These are phyloP conservation scores for Cucurbita ficifolia DNA, from an alignment of 306 rosid species.

Conservation along the genomic window DNA sequence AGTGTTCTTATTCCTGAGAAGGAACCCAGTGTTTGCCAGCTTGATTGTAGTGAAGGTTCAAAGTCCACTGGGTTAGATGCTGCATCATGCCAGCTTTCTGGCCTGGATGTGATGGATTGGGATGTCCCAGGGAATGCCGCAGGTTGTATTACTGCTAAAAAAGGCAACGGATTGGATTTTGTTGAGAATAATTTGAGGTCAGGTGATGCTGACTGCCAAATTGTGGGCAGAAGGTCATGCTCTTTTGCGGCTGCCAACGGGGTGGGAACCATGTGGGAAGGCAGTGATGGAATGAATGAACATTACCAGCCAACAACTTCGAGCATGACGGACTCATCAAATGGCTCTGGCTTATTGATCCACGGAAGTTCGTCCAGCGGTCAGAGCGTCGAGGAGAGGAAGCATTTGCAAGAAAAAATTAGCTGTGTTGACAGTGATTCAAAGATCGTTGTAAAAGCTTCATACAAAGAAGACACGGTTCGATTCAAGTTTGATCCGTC, in stretches of 20 bases:
- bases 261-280: conserved; percentile 24
- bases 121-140: conserved; percentile 17
- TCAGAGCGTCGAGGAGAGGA: conserved; percentile 35
- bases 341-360: conserved; percentile 24
- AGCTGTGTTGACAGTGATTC: conserved; percentile 23
- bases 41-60: conserved; percentile 26
- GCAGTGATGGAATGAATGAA: conserved; percentile 25
- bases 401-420: conserved; percentile 25
- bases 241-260: conserved; percentile 25
- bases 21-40: conserved; percentile 16
- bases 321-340: conserved; percentile 52
- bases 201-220: conserved; percentile 18
- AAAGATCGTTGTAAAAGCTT: conserved; percentile 57
- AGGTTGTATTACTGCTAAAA: conserved; percentile 16
- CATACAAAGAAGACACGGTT: conserved; percentile 47
- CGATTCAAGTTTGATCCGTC: conserved; percentile 64
- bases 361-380: conserved; percentile 52
- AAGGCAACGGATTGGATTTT: conserved; percentile 8
- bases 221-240: conserved; percentile 24
- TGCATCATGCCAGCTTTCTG: conserved; percentile 16
- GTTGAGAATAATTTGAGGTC: conserved; percentile 12
- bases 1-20: conserved; percentile 4
- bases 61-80: conserved; percentile 21
- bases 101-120: conserved; percentile 12
- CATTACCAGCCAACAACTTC: conserved; percentile 34